Evolutionary conservation across 2,329 filamentous ascomycete species (phyloP), one percentile per base, ranked within the genome.

Genomic region (Gyromitra esculenta): DNA sequence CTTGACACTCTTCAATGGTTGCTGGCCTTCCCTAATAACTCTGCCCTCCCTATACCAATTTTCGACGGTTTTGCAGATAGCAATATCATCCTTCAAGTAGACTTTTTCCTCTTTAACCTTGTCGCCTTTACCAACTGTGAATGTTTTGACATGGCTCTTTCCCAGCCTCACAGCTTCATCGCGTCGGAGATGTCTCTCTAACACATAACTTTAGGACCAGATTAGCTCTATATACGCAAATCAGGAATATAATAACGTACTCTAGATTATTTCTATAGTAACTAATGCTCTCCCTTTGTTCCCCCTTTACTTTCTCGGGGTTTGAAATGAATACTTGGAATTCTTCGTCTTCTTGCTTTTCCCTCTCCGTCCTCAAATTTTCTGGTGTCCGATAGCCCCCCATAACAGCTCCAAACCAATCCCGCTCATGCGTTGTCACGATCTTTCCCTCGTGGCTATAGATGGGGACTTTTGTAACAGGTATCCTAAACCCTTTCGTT

Each of bases 21-120:
- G 85, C 79, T 91, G 90, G 1, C 92, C 93, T 0, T 71, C 69
- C 35, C 88, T 87, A 1, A 96, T 90, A 35, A 90, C 91, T 9
- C 95, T 89, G 0, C 96, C 96, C 85, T 97, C 95, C 82, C 97
- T 97, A 82, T 98, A 96, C 96, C 96, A 99, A 0, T 93, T 97
- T 82, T 99, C 96, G 0, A 92, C 91, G 37, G 93, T 96, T 83
- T 97, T 94, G 82, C 96, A 97, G 50, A 88, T 87, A 1, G 94
- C 89, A 0, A 98, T 89, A 79, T 98, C 94, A 68, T 88, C 88
- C 43, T 95, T 90, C 0, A 87, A 87, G 82, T 90, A 98, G 0
- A 98, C 93, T 0, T 92, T 90, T 82, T 97, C 93, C 75, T 92
- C 89, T 57, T 91, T 91, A 1, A 88, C 84, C 60, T 91, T 91